Evolutionary conservation across 108 stramenopile genomes (phyloP).

Genomic region (Fragilariopsis cylindrus): DNA sequence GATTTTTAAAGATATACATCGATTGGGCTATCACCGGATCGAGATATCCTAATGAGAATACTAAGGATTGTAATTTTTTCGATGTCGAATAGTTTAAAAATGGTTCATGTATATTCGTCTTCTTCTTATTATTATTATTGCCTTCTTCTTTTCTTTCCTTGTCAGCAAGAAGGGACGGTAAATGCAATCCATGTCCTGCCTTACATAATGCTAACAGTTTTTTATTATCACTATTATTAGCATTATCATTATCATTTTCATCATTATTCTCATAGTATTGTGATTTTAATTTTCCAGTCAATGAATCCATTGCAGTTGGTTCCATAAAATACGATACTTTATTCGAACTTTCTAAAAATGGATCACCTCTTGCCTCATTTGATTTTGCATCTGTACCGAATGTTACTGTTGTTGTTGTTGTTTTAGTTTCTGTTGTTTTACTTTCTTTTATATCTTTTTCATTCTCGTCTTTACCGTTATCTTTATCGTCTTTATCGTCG

Average conservation of each 20-base stretch:
- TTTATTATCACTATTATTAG: conserved; percentile 51
- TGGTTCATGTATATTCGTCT: background rate
- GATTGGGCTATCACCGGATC: conserved; percentile 89
- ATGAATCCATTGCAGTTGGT: conserved; percentile 54
- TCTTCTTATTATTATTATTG: background rate
- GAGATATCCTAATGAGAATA: conserved; percentile 72
- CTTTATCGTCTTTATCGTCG: background rate
- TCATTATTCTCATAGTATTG: conserved; percentile 3
- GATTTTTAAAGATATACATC: conserved; percentile 97
- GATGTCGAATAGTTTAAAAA: conserved; percentile 73
- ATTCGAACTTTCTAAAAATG: conserved; percentile 84
- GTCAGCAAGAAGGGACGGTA: conserved; percentile 36
- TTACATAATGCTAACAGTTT: conserved; percentile 88
- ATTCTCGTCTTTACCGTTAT: too few relatives aligned
- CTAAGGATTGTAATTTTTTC: conserved; percentile 52
- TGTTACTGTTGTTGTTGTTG: conserved; percentile 5
- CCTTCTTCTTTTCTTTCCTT: background rate
- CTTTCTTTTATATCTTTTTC: background rate
- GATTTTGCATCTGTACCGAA: conserved; percentile 85
- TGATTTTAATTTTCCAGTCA: conserved; percentile 4
- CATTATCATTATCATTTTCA: conserved; percentile 32
- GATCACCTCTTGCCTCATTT: conserved; percentile 77
- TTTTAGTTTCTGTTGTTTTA: background rate
- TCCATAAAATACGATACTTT: conserved; percentile 87
- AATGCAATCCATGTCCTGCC: conserved; percentile 90